Evolutionary conservation across 2,329 filamentous ascomycete genomes (phyloP).

Genomic region (Cladophialophora immunda): DNA sequence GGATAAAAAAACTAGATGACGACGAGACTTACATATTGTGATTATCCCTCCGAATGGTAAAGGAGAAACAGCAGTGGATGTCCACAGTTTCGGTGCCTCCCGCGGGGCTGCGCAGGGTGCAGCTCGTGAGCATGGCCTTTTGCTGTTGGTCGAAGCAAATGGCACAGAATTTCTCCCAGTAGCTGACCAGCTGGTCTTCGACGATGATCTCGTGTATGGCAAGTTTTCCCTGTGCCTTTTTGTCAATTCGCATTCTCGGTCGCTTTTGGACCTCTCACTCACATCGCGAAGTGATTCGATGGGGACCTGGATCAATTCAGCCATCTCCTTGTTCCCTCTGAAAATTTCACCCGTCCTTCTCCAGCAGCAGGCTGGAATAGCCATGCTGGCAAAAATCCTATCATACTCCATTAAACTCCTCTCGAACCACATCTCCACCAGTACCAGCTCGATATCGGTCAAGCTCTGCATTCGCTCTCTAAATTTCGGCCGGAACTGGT

Average conservation of each 20-base stretch:
- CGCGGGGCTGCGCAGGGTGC: slow-evolving; percentile 84
- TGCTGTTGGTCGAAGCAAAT: slow-evolving; percentile 95
- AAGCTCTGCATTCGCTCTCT: slow-evolving; percentile 90
- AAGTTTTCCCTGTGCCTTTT: slow-evolving; percentile 76
- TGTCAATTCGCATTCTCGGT: slow-evolving; percentile 5
- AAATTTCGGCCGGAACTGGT: slow-evolving; percentile 94
- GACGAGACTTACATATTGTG: slow-evolving; percentile 84
- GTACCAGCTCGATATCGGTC: slow-evolving; percentile 91
- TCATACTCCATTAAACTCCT: slow-evolving; percentile 97
- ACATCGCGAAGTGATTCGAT: slow-evolving; percentile 92
- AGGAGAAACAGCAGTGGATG: slow-evolving; percentile 95
- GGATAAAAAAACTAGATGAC: slow-evolving; percentile 8
- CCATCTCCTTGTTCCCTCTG: slow-evolving; percentile 98
- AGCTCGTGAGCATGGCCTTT: slow-evolving; percentile 94
- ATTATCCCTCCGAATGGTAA: slow-evolving; percentile 92
- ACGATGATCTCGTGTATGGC: slow-evolving; percentile 95
- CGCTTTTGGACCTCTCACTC: slow-evolving; percentile 51
- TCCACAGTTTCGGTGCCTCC: slow-evolving; percentile 73
- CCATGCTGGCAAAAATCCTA: slow-evolving; percentile 98
- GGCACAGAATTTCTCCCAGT: slow-evolving; percentile 98
- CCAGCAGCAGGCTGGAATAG: slow-evolving; percentile 97
- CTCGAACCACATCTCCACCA: slow-evolving; percentile 99
- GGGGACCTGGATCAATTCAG: slow-evolving; percentile 90
- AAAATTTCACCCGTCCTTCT: slow-evolving; percentile 96
- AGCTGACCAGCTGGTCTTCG: slow-evolving; percentile 92